phyloP scores from a whole-genome alignment of 2,329 filamentous ascomycete genomes.

The Coniochaeta sp. region DNA sequence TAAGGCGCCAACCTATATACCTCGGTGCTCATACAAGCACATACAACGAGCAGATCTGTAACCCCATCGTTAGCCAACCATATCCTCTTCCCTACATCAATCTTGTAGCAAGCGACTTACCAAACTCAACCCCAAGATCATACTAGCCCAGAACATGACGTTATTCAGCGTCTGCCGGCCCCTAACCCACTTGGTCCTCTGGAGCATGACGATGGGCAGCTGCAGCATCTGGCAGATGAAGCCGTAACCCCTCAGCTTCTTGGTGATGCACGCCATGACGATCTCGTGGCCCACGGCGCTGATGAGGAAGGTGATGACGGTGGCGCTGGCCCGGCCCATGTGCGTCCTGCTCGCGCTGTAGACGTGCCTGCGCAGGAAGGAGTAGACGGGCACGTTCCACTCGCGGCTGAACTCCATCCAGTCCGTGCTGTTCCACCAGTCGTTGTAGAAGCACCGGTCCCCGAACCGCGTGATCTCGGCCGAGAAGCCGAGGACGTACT shows the following conservation, averaged over 20 bases:
- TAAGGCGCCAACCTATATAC: no score
- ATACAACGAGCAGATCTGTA: constrained; percentile 1
- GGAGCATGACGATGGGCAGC: constrained; percentile 87
- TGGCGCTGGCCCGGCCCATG: constrained; percentile 71
- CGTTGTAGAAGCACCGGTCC: constrained; percentile 85
- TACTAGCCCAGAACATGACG: constrained; percentile 83
- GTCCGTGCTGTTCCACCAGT: constrained; percentile 72
- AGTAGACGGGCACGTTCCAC: constrained; percentile 97
- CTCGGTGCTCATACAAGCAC: neutral
- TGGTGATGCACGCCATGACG: constrained; percentile 96
- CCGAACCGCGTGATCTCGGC: constrained; percentile 91
- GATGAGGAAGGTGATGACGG: constrained; percentile 84
- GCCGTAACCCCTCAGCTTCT: constrained; percentile 91
- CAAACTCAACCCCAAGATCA: constrained; percentile 79
- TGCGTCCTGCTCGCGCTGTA: constrained; percentile 75
- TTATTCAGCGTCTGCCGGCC: constrained; percentile 77
- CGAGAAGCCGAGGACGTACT: constrained; percentile 90
- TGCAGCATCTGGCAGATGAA: constrained; percentile 95
- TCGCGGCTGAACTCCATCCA: constrained; percentile 95
- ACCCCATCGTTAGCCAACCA: neutral
- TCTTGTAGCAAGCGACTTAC: constrained; percentile 37
- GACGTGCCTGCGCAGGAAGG: constrained; percentile 90
- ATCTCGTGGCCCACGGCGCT: constrained; percentile 87
- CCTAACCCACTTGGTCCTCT: constrained; percentile 70
- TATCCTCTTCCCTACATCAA: no score